These are phyloP conservation scores for Fusarium cyanostomum DNA, from an alignment of 2,329 filamentous ascomycete species.

Conservation along the genomic window DNA sequence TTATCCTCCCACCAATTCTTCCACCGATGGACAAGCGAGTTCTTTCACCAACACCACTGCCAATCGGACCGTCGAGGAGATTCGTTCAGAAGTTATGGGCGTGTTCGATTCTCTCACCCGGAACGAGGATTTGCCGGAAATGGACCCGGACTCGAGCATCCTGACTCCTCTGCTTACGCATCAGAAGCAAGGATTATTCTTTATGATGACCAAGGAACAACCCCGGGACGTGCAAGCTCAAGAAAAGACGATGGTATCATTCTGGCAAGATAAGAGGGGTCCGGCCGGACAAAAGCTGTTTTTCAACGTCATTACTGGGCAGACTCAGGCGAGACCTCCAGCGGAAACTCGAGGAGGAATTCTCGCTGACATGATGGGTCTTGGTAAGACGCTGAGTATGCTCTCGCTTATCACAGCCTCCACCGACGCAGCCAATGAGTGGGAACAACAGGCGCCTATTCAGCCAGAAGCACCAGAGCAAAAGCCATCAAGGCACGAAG, in stretches of 20 bases:
- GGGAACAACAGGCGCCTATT: slow-evolving; percentile 63
- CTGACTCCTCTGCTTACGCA: slow-evolving; percentile 79
- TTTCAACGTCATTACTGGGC: slow-evolving; percentile 86
- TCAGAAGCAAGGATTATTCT: slow-evolving; percentile 89
- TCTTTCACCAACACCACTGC: slow-evolving; percentile 45
- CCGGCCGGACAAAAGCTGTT: slow-evolving; percentile 67
- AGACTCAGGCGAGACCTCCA: slow-evolving; percentile 67
- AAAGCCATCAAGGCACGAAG: slow-evolving; percentile 48
- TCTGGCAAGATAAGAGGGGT: slow-evolving; percentile 75
- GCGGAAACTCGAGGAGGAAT: slow-evolving; percentile 77
- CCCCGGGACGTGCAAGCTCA: slow-evolving; percentile 66
- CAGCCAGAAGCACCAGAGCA: slow-evolving; percentile 57
- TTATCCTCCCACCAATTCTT: slow-evolving; percentile 36
- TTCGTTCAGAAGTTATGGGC: slow-evolving; percentile 82
- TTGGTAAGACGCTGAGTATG: slow-evolving; percentile 89
- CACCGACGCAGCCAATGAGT: slow-evolving; percentile 68
- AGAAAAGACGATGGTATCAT: slow-evolving; percentile 72
- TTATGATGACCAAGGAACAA: slow-evolving; percentile 83
- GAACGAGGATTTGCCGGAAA: slow-evolving; percentile 77
- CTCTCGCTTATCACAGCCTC: slow-evolving; percentile 79
- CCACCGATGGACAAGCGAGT: slow-evolving; percentile 41
- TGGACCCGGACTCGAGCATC: slow-evolving; percentile 71
- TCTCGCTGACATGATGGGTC: slow-evolving; percentile 86
- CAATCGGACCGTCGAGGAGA: slow-evolving; percentile 81
- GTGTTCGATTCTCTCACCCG: slow-evolving; percentile 88